phyloP scores from a whole-genome alignment of 805 yeast species.

The Cyberlindnera amylophila region DNA sequence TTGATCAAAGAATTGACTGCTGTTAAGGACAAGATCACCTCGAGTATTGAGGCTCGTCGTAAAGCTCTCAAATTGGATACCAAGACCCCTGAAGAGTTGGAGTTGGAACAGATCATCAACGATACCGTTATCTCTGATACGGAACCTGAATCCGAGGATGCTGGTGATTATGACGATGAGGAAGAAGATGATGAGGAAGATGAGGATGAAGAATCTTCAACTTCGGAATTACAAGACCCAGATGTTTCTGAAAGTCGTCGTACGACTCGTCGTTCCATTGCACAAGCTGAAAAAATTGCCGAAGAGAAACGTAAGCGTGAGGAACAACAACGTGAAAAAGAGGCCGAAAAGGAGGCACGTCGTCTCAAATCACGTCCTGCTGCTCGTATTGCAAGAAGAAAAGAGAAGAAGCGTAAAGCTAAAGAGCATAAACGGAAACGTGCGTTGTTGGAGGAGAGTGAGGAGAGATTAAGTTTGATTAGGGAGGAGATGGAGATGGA shows the following conservation, averaged over 20 bases:
- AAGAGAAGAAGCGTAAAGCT: slow-evolving; percentile 30
- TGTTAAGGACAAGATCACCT: slow-evolving; percentile 48
- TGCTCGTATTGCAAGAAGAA: slow-evolving; percentile 34
- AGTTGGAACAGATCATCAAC: slow-evolving; percentile 37
- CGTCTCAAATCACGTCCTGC: slow-evolving; percentile 31
- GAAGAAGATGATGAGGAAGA: slow-evolving; percentile 13
- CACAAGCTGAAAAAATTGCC: slow-evolving; percentile 21
- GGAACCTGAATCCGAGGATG: slow-evolving; percentile 29
- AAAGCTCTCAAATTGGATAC: slow-evolving; percentile 46
- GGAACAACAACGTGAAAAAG: slow-evolving; percentile 12
- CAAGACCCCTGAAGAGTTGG: slow-evolving; percentile 39
- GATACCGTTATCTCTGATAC: slow-evolving; percentile 33
- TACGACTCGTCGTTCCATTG: slow-evolving; percentile 24
- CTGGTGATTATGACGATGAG: slow-evolving; percentile 15
- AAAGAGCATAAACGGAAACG: slow-evolving; percentile 33
- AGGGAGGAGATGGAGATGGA: slow-evolving; percentile 38
- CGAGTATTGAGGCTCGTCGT: slow-evolving; percentile 57
- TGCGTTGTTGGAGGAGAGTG: slow-evolving; percentile 23
- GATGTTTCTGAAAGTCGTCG: slow-evolving; percentile 21
- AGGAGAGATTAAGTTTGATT: slow-evolving; percentile 31
- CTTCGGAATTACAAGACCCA: not conserved
- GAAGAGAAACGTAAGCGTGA: slow-evolving; percentile 18
- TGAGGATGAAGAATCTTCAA: slow-evolving; percentile 11
- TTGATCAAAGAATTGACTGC: slow-evolving; percentile 57
- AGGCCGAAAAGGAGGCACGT: slow-evolving; percentile 20